Base-by-base conservation (phyloP, 225 moss, liverwort and hornwort genomes). In the Rhytidiadelphus loreus region DNA sequence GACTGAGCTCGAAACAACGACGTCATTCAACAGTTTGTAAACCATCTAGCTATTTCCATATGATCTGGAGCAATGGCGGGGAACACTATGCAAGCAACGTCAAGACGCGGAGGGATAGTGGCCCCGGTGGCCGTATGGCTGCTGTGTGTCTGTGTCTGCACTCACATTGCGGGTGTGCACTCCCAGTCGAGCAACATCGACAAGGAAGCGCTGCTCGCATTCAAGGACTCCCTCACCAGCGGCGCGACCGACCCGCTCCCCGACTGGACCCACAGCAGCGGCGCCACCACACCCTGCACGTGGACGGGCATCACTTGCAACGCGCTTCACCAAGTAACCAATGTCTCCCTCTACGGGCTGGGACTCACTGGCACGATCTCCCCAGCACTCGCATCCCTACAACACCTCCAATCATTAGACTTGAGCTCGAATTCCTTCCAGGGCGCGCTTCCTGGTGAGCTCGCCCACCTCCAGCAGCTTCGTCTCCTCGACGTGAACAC, bases 221-320 rank as follows among this genome's bases (percentile, higher is more conserved):
- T 92, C 62, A 92, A 86, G 76, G 90, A 86, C 55, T 28, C 88
- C 26, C 88, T 92, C 30, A 87, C 86, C 32, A 81, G 77, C 90
- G 29, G 9, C 30, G 69, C 65, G 33, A 75, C 53, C 46, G 84
- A 86, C 25, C 70, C 72, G 48, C 64, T 92, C 88, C 59, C 81
- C 62, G 85, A 93, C 92, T 90, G 96, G 97, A 94, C 85, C 61
- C 28, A 53, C 43, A 11, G 81, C 89, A 62, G 90, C 84, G 25
- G 69, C 91, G 39, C 83, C 85, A 20, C 43, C 33, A 85, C 52
- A 44, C 91, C 93, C 26, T 98, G 98, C 90, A 77, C 46, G 35
- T 98, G 98, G 98, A 93, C 91, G 22, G 96, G 96, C 26, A 86
- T 98, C 33, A 72, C 75, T 37, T 98, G 98, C 91, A 87, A 92